A percentile compares a stretch with the other conserved stretches of the same genome.
Evolutionary conservation across 257 asterid genomes (phyloP).

Genomic region (Petrea volubilis): DNA sequence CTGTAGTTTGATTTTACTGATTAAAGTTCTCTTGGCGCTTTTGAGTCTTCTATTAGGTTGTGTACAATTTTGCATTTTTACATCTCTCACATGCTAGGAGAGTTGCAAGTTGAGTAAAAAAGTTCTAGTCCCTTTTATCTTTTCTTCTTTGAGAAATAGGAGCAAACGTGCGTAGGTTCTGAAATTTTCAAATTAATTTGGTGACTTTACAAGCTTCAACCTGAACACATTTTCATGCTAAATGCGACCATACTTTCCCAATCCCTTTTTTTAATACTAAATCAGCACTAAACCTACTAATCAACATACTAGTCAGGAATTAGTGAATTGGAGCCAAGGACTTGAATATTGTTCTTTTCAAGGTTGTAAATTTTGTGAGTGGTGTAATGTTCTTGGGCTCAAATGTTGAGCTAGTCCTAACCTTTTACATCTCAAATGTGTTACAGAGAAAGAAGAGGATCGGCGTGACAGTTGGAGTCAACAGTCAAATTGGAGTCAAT

Average conservation of each 20-base stretch:
- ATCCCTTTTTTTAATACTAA: not conserved
- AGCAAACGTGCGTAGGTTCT: not conserved
- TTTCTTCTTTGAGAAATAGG: constrained; percentile 7
- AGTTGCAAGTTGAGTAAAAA: not conserved
- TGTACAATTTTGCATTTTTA: not conserved
- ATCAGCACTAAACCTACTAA: not conserved
- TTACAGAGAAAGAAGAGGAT: constrained; percentile 64
- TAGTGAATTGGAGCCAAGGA: not conserved
- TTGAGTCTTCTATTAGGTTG: not conserved
- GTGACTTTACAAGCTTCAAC: not conserved
- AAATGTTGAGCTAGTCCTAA: constrained; percentile 9
- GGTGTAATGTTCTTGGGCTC: constrained; percentile 13
- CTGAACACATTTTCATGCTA: not conserved
- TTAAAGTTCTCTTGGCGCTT: not conserved
- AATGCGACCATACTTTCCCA: not conserved
- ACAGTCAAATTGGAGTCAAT: constrained; percentile 47
- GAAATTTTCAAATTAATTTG: constrained; percentile 9
- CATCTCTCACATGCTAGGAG: not conserved
- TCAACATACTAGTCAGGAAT: not conserved
- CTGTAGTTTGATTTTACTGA: not conserved
- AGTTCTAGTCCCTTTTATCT: not conserved
- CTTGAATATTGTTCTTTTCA: constrained; percentile 1
- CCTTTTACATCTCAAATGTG: constrained; percentile 21
- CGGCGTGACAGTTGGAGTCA: constrained; percentile 59
- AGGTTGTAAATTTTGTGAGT: constrained; percentile 9